Base-by-base conservation (phyloP, 371 early-diverging fungal species). In the Haplosporangium sp. region DNA sequence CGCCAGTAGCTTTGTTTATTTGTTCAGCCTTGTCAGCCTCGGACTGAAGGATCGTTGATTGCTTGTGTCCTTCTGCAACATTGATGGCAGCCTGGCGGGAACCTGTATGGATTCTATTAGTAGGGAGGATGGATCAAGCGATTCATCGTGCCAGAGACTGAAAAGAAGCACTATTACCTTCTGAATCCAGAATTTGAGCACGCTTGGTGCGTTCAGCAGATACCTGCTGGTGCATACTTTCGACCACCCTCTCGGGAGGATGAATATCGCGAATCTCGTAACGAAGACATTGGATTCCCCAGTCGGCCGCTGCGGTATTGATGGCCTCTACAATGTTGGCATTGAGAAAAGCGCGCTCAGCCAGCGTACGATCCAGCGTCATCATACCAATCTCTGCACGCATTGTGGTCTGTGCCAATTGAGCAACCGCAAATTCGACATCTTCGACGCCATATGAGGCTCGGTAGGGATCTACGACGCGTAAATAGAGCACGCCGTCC, bases 371-470 rank as follows among this genome's bases (percentile, higher is more conserved):
- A 80, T 98, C 98, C 62, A 98, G 84, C 0, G 96, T 95, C 93
- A 98, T 91, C 81, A 96, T 95, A 29, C 98, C 98, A 70, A 97
- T 97, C 73, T 98, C 98, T 5, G 98, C 95, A 42, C 98, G 90
- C 97, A 97, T 97, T 1, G 98, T 96, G 0, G 98, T 98, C 80
- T 97, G 97, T 36, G 98, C 98, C 58, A 98, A 86, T 81, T 97
- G 97, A 11, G 95, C 87, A 53, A 98, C 88, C 5, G 96, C 94
- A 83, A 94, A 98, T 74, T 96, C 95, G 42, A 95, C 92, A 81
- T 97, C 91, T 62, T 94, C 95, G 29, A 98, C 95, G 14, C 97
- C 97, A 82, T 98, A 98, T 7, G 94, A 95, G 0, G 98, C 96
- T 86, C 94, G 95, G 87, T 93, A 95, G 12, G 96, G 94, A 74